Conservation (phyloP, 2,329 filamentous ascomycete species). For the Stromatinia cepivora region DNA sequence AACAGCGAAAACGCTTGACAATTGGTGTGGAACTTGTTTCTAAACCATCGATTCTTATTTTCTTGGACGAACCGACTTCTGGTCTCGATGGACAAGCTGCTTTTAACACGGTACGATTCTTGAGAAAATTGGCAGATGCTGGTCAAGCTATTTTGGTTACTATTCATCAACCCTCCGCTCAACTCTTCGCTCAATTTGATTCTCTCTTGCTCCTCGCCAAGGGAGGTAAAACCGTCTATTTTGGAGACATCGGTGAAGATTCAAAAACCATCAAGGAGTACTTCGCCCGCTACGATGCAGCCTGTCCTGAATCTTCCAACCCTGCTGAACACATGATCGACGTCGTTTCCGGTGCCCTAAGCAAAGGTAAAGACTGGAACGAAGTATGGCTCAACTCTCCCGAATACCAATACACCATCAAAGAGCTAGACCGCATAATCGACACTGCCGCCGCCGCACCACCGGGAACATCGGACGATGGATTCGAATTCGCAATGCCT, state of each 20-base stretch:
- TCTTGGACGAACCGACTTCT: constrained; percentile 61
- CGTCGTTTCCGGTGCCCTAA: constrained; percentile 49
- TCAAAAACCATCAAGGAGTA: constrained; percentile 59
- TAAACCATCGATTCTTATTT: constrained; percentile 59
- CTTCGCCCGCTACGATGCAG: constrained; percentile 56
- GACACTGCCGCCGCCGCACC: constrained; percentile 46
- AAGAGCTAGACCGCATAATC: constrained; percentile 61
- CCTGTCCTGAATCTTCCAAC: constrained; percentile 46
- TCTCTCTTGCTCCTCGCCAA: constrained; percentile 62
- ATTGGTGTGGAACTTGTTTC: constrained; percentile 61
- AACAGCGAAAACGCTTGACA: constrained; percentile 62
- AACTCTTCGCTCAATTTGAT: constrained; percentile 58
- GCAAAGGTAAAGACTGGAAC: constrained; percentile 63
- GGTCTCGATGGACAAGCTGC: constrained; percentile 65
- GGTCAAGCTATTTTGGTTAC: constrained; percentile 57
- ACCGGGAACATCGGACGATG: constrained; percentile 43
- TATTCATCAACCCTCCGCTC: constrained; percentile 56
- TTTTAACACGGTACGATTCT: constrained; percentile 62
- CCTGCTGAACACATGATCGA: constrained; percentile 50
- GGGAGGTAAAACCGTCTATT: constrained; percentile 68
- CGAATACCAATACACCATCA: constrained; percentile 53
- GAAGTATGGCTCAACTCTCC: constrained; percentile 65
- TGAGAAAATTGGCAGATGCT: constrained; percentile 59
- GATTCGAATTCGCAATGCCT: constrained; percentile 54
- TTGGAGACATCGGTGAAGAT: constrained; percentile 64